phyloP scores from a whole-genome alignment of 225 moss, liverwort and hornwort species.

The Climacium dendroides region DNA sequence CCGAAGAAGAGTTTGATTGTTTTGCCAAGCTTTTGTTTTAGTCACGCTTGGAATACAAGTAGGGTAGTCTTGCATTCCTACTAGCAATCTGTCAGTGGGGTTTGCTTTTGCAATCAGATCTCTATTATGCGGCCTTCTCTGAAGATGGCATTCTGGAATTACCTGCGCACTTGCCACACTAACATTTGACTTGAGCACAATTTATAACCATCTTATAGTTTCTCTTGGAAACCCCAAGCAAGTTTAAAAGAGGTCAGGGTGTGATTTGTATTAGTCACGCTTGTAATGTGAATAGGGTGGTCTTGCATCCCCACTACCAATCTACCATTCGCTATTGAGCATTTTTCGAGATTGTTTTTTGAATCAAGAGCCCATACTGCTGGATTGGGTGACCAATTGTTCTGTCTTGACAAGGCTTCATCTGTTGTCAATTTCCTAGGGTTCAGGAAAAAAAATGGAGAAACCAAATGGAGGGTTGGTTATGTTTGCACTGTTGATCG shows the following conservation, averaged over 20 bases:
- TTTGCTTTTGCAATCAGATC: too few species aligned
- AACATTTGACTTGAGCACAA: neutral
- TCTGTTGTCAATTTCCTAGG: neutral
- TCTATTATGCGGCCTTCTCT: neutral
- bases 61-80: neutral
- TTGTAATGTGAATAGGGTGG: neutral
- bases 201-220: neutral
- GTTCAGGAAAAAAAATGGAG: slow-evolving; percentile 1
- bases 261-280: neutral
- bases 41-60: neutral
- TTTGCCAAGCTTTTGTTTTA: neutral
- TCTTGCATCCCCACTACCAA: neutral
- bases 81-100: neutral
- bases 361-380: neutral
- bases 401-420: neutral
- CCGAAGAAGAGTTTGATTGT: neutral
- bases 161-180: neutral
- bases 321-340: neutral
- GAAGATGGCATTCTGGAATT: neutral
- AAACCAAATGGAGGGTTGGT: neutral
- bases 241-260: neutral
- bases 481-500: slow-evolving; percentile 4
- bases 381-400: neutral
- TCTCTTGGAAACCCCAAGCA: too few species aligned
- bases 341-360: too few species aligned